Conservation (phyloP, 2,329 filamentous ascomycete species). For the Fusarium fujikuroi region DNA sequence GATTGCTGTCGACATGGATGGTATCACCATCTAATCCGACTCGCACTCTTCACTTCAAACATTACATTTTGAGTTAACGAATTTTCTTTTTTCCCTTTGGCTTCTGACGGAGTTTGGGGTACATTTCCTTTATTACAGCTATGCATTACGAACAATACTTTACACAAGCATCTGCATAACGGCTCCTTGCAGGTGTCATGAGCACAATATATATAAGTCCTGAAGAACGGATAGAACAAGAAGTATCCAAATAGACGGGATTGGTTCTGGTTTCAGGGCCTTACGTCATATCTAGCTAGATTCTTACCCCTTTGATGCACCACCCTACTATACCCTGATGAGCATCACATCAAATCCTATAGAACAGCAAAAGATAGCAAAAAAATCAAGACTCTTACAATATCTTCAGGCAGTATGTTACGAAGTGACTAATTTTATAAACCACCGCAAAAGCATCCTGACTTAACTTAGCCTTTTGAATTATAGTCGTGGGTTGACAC, state of each 20-base stretch:
- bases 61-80: background rate
- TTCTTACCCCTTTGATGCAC: slow-evolving; percentile 37
- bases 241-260: slow-evolving; percentile 22
- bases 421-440: background rate
- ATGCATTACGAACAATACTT: slow-evolving; percentile 22
- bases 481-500: no score
- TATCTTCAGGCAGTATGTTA: background rate
- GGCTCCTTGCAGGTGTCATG: slow-evolving; percentile 31
- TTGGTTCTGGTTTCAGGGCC: slow-evolving; percentile 21
- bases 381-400: slow-evolving; percentile 17
- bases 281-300: slow-evolving; percentile 28
- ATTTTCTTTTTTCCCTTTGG: background rate
- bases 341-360: slow-evolving; percentile 44
- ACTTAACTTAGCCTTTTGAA: no score
- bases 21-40: slow-evolving; percentile 35
- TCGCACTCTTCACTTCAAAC: slow-evolving; percentile 6
- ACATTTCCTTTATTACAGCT: slow-evolving; percentile 27
- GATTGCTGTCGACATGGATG: slow-evolving; percentile 42
- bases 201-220: slow-evolving; percentile 9
- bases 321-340: slow-evolving; percentile 47
- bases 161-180: slow-evolving; percentile 32
- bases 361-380: slow-evolving; percentile 30
- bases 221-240: slow-evolving; percentile 21
- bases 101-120: slow-evolving; percentile 4
- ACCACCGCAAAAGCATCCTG: background rate